Evolutionary conservation across 495 filamentous ascomycete genomes (phyloP), one percentile per base, ranked within the genome.

Genomic region (Staphylotrichum tortipilum): DNA sequence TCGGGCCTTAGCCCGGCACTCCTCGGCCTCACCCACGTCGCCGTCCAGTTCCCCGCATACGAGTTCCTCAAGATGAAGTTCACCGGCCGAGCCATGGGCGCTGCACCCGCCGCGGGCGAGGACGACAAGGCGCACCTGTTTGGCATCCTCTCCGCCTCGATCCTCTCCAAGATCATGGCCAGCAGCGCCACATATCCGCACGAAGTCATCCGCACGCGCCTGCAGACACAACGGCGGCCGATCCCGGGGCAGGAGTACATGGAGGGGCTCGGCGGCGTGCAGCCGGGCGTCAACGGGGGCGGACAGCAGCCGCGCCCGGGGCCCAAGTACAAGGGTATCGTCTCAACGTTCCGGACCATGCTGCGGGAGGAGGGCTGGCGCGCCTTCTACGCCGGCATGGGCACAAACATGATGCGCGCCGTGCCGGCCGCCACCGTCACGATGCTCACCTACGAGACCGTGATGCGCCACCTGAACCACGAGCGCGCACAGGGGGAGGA

Each of bases 331-430:
- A 73, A 69, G 50, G 92, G 92, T 23, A 76, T 94, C 24, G 57
- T 89, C n/a, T 81, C 78, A 57, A 96, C 90, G 4, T 86, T 81
- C 62, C 79, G 81, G 54, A 89, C 82, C 3, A 96, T 99, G 39
- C 65, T 94, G 29, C 69, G 73, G 19, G 92, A 99, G 66, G 92
- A 99, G 66, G 92, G 92, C 2, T 95, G 94, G 89, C 76, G 84
- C 42, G 94, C 89, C 7, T 96, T 99, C 62, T 99, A 99, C 62
- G 88, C 89, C 18, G 92, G 92, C 23, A 94, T 99, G 79, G 94
- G 92, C 30, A 95, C 90, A 29, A 99, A 99, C 68, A 84, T 99
- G 76, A 86, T 96, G 74, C 80, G 92, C 44, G 94, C 92, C 14
- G 82, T 99, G 17, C 92, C 92, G 19, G 88, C 91, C 28, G 90